Evolutionary conservation across 106 monocot species (phyloP).

Genomic region (Platanthera guangdongensis): DNA sequence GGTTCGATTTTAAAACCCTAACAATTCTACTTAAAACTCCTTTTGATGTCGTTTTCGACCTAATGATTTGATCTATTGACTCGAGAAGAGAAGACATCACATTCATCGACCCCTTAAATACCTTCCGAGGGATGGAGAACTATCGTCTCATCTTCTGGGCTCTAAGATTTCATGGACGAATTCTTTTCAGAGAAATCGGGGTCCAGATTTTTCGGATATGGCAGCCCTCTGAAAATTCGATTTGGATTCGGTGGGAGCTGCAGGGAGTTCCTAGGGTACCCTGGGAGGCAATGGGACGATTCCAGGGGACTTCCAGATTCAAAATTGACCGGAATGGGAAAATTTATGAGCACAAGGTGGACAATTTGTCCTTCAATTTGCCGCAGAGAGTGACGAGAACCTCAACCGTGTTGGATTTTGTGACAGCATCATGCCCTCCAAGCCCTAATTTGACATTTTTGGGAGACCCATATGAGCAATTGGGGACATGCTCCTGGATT

Average conservation of each 20-base stretch:
- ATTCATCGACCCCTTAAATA: slow-evolving; percentile 70
- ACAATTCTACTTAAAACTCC: background rate
- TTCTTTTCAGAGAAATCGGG: slow-evolving; percentile 68
- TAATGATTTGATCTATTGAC: background rate
- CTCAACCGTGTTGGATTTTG: slow-evolving; percentile 49
- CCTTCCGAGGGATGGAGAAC: slow-evolving; percentile 76
- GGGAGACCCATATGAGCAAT: slow-evolving; percentile 14
- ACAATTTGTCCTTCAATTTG: slow-evolving; percentile 73
- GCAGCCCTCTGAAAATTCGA: slow-evolving; percentile 77
- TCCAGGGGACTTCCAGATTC: slow-evolving; percentile 83
- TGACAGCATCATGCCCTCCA: slow-evolving; percentile 29
- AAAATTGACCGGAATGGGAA: slow-evolving; percentile 85
- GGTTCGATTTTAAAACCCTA: slow-evolving; percentile 26
- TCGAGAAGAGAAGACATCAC: slow-evolving; percentile 66
- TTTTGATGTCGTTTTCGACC: background rate
- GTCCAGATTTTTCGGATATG: slow-evolving; percentile 60
- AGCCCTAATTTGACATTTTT: slow-evolving; percentile 50
- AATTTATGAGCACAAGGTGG: slow-evolving; percentile 90
- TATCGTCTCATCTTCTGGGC: slow-evolving; percentile 86
- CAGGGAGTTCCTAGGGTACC: slow-evolving; percentile 74
- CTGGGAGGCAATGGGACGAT: slow-evolving; percentile 71
- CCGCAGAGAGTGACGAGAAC: slow-evolving; percentile 29
- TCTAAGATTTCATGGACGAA: slow-evolving; percentile 64
- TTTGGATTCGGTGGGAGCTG: slow-evolving; percentile 74
- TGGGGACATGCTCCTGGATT: slow-evolving; percentile 40